A percentile compares a stretch with the other conserved stretches of the same genome.
Conservation (phyloP, 257 asterid genomes). For the Jacaranda copaia region DNA sequence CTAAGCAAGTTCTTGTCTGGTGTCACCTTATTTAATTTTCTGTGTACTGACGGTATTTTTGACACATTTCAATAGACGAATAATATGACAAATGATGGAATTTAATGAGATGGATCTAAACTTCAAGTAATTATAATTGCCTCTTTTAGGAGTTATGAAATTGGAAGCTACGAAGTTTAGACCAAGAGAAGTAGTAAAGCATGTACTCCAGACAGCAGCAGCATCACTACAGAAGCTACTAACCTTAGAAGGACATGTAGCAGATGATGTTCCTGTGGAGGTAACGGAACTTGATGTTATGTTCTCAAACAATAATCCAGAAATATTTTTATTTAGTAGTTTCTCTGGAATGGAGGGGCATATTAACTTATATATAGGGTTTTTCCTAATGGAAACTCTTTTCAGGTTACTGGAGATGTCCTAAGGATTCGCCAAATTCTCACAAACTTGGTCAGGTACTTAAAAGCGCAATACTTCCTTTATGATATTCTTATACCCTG, state of each 20-base stretch:
- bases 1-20: neutral
- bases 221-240: constrained; percentile 69
- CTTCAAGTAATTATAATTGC: neutral
- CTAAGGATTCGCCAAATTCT: constrained; percentile 79
- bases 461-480: constrained; percentile 18
- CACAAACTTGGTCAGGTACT: constrained; percentile 76
- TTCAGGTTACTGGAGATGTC: constrained; percentile 77
- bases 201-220: constrained; percentile 79
- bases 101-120: too few relatives aligned
- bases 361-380: neutral
- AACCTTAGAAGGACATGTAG: constrained; percentile 67
- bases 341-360: neutral
- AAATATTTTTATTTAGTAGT: neutral
- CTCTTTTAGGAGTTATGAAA: constrained; percentile 67
- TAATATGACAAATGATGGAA: neutral
- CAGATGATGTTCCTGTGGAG: constrained; percentile 80
- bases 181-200: constrained; percentile 79
- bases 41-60: neutral
- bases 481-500: neutral
- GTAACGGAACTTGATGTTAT: constrained; percentile 38
- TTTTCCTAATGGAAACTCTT: neutral
- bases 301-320: neutral
- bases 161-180: constrained; percentile 80
- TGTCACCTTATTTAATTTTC: neutral
- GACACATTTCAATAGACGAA: neutral